These are phyloP conservation scores for Microsporum canis DNA, from an alignment of 2,329 filamentous ascomycete species.

Conservation along the genomic window DNA sequence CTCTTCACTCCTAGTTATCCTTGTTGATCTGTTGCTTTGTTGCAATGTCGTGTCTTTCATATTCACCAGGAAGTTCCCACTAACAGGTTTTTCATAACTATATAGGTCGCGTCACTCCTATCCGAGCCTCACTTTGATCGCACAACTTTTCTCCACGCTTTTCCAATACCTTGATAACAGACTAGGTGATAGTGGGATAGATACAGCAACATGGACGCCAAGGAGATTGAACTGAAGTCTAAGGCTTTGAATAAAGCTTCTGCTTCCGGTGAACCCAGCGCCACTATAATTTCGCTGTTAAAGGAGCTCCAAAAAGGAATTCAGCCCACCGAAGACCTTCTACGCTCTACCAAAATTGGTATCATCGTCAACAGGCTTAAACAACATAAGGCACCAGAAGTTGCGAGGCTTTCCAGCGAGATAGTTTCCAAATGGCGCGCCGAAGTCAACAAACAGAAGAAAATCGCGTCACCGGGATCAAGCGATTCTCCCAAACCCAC, in stretches of 20 bases:
- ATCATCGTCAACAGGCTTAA: constrained; percentile 80
- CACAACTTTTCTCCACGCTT: neutral
- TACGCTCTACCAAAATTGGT: constrained; percentile 84
- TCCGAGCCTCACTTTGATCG: neutral
- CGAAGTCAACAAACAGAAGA: constrained; percentile 41
- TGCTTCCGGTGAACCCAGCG: constrained; percentile 58
- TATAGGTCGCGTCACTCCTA: neutral
- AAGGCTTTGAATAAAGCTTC: constrained; percentile 72
- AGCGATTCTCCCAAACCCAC: constrained; percentile 35
- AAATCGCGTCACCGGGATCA: constrained; percentile 32
- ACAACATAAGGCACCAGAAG: constrained; percentile 59
- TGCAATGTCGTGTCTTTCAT: neutral
- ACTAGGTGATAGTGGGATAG: neutral
- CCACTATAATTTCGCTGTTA: constrained; percentile 62
- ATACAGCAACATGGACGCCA: constrained; percentile 55
- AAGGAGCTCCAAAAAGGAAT: constrained; percentile 70
- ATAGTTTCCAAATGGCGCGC: constrained; percentile 60
- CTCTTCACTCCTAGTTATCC: neutral
- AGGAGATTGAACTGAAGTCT: constrained; percentile 66
- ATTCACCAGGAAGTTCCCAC: neutral
- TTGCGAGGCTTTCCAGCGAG: constrained; percentile 64
- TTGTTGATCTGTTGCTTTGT: too few species aligned
- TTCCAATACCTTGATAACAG: neutral
- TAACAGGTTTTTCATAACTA: neutral
- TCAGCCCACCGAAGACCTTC: constrained; percentile 73